Evolutionary conservation across 1,284 basidiomycete species (phyloP).

Genomic region (Microstroma glucosiphilum): DNA sequence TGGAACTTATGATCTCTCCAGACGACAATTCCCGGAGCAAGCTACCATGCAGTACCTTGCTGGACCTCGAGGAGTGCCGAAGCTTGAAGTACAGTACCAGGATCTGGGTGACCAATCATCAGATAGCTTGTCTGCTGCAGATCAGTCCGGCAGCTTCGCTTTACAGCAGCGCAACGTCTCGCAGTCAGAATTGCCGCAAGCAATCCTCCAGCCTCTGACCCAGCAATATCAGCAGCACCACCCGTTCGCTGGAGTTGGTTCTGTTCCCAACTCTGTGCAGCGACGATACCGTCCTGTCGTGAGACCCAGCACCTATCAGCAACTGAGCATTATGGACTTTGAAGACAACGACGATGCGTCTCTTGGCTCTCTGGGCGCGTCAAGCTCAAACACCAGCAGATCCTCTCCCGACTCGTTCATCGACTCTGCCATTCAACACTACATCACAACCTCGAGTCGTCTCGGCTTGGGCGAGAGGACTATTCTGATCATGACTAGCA

Average conservation of each 20-base stretch:
- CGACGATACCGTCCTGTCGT: not conserved
- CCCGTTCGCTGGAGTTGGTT: not conserved
- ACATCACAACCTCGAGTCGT: slow-evolving; percentile 74
- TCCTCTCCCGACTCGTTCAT: slow-evolving; percentile 5
- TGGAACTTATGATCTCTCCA: slow-evolving; percentile 6
- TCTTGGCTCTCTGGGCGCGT: not conserved
- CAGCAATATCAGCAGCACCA: slow-evolving; percentile 11
- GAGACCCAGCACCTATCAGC: not conserved
- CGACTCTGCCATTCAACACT: slow-evolving; percentile 51
- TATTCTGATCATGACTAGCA: slow-evolving; percentile 89
- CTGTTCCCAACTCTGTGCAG: not conserved
- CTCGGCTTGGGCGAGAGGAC: slow-evolving; percentile 86
- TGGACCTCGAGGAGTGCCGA: not conserved
- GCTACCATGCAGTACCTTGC: slow-evolving; percentile 12
- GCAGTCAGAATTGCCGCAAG: slow-evolving; percentile 11
- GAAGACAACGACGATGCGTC: slow-evolving; percentile 4
- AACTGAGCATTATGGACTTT: not conserved
- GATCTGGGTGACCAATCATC: not conserved
- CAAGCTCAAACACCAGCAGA: not conserved
- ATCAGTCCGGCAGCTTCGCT: not conserved
- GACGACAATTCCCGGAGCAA: slow-evolving; percentile 1
- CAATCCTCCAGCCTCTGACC: slow-evolving; percentile 8
- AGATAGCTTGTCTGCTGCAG: not conserved
- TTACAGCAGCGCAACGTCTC: slow-evolving; percentile 4
- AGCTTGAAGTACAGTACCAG: not conserved